Base-by-base conservation (phyloP, 2,329 filamentous ascomycete genomes). In the Tolypocladium capitatum region DNA sequence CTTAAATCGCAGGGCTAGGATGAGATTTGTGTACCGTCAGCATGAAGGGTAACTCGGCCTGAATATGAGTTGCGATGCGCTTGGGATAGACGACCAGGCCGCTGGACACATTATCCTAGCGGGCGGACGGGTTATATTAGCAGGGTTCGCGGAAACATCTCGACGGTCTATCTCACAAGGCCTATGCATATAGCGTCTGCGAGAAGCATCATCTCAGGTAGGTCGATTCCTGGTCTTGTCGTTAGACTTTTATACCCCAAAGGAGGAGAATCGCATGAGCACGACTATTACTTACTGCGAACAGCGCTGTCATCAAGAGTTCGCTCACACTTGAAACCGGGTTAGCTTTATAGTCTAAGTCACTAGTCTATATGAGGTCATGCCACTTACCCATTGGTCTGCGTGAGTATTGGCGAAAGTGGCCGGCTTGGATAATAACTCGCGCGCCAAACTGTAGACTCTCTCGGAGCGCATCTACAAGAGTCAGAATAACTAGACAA, bases 31-130 rank as follows among this genome's bases (percentile, higher is more conserved):
- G 27, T 27, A 27, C 61, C 9, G 82, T 89, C 9, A 81, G 76
- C 84, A 91, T 94, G 68, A 95, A 94, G 1, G 90, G 90, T 16
- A 96, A 76, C 66, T 94, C 86, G 52, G 81, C 76, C 55, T 81
- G 75, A 42, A 94, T 72, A 52, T 76, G 81, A 49, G 75, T 72
- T 51, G 74, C 71, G 61, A 94, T 87, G 48, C 81, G 73, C 48
- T 78, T 75, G 3, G 86, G 86, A 66, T 94, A 95, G 38, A 95
- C 76, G 18, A 86, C 82, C 13, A 87, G 70, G 14, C 84, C 83
- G 47, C 74, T 71, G 31, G 73, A 74, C 42, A 88, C 75, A 55
- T 87, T 87, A 61, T 86, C 78, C 27, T 27, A 27, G 27, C 3
- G 27, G 27, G 27, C 27, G 27, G 27, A 27, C 27, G 27, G 27